Evolutionary conservation across 139 green algal species (phyloP).

Genomic region (Closterium sp.): DNA sequence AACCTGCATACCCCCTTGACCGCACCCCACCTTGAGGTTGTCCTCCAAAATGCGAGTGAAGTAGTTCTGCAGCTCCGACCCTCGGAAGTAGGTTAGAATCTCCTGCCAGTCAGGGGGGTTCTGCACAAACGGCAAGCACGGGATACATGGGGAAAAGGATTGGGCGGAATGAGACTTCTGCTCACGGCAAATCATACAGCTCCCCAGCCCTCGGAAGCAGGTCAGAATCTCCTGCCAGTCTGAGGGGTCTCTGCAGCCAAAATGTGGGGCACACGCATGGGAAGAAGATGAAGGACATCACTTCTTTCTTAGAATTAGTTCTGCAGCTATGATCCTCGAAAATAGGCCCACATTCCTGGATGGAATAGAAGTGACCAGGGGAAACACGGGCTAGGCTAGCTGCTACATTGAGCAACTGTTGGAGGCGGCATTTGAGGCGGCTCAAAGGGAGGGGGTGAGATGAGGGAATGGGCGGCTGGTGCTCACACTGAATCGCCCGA

Average conservation of each 20-base stretch:
- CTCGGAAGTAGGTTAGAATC: slow-evolving; percentile 95
- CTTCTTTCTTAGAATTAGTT: slow-evolving; percentile 99
- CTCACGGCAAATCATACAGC: slow-evolving; percentile 79
- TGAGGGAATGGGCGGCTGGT: neutral
- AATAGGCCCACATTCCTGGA: slow-evolving; percentile 96
- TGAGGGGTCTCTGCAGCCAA: slow-evolving; percentile 61
- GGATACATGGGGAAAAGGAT: neutral
- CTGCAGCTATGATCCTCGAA: slow-evolving; percentile 93
- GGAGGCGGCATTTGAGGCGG: neutral
- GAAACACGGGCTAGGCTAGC: no score
- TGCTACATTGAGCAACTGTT: no score
- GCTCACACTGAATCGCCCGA: slow-evolving; percentile 84
- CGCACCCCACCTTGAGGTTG: slow-evolving; percentile 75
- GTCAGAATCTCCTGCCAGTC: slow-evolving; percentile 97
- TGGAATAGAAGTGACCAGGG: no score
- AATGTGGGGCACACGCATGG: no score
- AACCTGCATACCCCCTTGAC: neutral
- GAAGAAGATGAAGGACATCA: slow-evolving; percentile 48
- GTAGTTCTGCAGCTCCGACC: slow-evolving; percentile 98
- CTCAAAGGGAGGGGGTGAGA: neutral
- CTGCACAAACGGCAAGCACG: slow-evolving; percentile 44
- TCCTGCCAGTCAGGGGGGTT: slow-evolving; percentile 93
- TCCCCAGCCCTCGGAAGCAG: slow-evolving; percentile 76
- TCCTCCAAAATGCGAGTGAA: slow-evolving; percentile 96
- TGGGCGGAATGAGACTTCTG: neutral